Conservation (phyloP, 768 basidiomycete genomes). For the Steccherinum ochraceum region DNA sequence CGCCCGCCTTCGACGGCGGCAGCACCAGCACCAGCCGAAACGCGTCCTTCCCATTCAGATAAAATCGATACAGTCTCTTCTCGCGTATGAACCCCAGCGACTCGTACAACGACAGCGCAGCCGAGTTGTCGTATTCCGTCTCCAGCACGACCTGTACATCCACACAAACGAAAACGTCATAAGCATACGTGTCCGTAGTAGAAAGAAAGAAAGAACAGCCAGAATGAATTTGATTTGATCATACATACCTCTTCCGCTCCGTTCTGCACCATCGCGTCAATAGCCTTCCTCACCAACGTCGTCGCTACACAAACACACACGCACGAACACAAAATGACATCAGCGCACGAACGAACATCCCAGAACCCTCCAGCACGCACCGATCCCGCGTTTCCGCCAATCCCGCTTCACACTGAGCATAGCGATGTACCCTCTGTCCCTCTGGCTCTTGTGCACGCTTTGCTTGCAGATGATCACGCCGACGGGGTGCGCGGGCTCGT, state of each 20-base stretch:
- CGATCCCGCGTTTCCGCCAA: conserved; percentile 89
- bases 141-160: conserved; percentile 79
- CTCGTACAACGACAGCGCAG: conserved; percentile 85
- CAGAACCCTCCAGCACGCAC: too few species aligned
- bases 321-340: not conserved
- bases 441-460: conserved; percentile 68
- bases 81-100: conserved; percentile 93
- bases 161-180: conserved; percentile 1
- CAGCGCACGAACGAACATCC: too few species aligned
- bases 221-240: too few species aligned
- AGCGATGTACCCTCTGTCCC: conserved; percentile 93
- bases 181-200: conserved; percentile 2
- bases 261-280: conserved; percentile 75
- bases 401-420: conserved; percentile 88
- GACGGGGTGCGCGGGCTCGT: conserved; percentile 52
- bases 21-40: conserved; percentile 73
- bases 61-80: conserved; percentile 91
- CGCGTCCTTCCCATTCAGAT: conserved; percentile 95
- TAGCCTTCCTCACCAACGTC: conserved; percentile 74
- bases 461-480: conserved; percentile 98
- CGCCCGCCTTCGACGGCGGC: too few species aligned
- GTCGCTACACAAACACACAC: conserved; percentile 51
- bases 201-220: conserved; percentile 1
- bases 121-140: conserved; percentile 89
- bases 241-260: conserved; percentile 90